A percentile compares a stretch with the other conserved stretches of the same genome.
phyloP scores from a whole-genome alignment of 768 basidiomycete species.

The Cyclocybe aegerita region DNA sequence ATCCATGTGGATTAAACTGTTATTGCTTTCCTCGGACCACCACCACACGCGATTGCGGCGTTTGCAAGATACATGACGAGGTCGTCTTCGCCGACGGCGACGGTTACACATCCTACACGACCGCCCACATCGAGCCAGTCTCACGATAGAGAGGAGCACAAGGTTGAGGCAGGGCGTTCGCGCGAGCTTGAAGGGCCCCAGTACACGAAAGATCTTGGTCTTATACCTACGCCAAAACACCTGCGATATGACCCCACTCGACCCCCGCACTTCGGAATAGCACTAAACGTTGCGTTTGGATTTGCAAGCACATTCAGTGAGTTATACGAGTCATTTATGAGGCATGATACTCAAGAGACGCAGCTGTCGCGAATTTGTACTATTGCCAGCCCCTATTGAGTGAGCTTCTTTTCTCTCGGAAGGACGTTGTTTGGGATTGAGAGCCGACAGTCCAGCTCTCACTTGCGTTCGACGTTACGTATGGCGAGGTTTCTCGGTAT shows the following conservation, averaged over 20 bases:
- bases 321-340: conserved; percentile 12
- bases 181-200: neutral
- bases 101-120: too few species aligned
- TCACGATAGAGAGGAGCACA: too few species aligned
- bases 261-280: conserved; percentile 50
- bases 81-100: too few species aligned
- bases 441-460: conserved; percentile 39
- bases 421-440: neutral
- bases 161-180: too few species aligned
- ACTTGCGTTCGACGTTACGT: conserved; percentile 33
- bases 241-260: conserved; percentile 51
- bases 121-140: too few species aligned
- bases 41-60: too few species aligned
- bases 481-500: conserved; percentile 38
- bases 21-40: too few species aligned
- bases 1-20: too few species aligned
- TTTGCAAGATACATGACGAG: too few species aligned
- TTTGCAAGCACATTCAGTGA: conserved; percentile 59
- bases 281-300: conserved; percentile 61
- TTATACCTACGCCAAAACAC: conserved; percentile 61
- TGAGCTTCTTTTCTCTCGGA: conserved; percentile 25
- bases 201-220: conserved; percentile 50
- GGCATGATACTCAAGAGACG: neutral
- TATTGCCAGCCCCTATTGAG: conserved; percentile 83
- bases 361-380: conserved; percentile 75